These are phyloP conservation scores for Carnegiea gigantea DNA, from an alignment of 179 eudicot genomes.

Conservation along the genomic window DNA sequence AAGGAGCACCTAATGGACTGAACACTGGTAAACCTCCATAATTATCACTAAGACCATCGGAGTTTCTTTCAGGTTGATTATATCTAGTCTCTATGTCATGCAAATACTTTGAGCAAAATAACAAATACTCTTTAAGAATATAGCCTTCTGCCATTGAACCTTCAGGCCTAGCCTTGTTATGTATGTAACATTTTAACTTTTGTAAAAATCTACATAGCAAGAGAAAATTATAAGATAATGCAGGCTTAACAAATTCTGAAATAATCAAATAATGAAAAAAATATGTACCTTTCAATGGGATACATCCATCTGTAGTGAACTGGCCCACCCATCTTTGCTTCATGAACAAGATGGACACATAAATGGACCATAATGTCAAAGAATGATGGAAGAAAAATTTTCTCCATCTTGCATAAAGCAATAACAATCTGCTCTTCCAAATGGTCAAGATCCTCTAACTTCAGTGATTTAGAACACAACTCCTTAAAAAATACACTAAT, in stretches of 20 bases:
- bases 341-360: constrained; percentile 19
- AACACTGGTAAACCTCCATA: constrained; percentile 10
- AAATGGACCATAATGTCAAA: constrained; percentile 33
- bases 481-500: constrained; percentile 7
- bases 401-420: not conserved
- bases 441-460: not conserved
- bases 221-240: not conserved
- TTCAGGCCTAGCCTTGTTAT: constrained; percentile 12
- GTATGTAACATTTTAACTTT: constrained; percentile 19
- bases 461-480: constrained; percentile 16
- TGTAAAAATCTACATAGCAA: not conserved
- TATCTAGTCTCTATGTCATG: constrained; percentile 7
- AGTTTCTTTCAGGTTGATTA: not conserved
- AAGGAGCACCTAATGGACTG: not conserved
- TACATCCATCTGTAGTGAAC: constrained; percentile 32
- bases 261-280: too few relatives aligned
- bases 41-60: not conserved
- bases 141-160: constrained; percentile 9
- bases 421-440: constrained; percentile 16
- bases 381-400: constrained; percentile 28
- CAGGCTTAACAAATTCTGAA: too few relatives aligned
- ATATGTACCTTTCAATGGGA: too few relatives aligned
- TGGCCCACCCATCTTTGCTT: constrained; percentile 25
- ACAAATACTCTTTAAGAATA: constrained; percentile 19
- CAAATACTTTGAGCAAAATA: constrained; percentile 25